A percentile compares a stretch with the other conserved stretches of the same genome.
phyloP scores from a whole-genome alignment of 257 asterid genomes.

The Nicotiana tomentosiformis region DNA sequence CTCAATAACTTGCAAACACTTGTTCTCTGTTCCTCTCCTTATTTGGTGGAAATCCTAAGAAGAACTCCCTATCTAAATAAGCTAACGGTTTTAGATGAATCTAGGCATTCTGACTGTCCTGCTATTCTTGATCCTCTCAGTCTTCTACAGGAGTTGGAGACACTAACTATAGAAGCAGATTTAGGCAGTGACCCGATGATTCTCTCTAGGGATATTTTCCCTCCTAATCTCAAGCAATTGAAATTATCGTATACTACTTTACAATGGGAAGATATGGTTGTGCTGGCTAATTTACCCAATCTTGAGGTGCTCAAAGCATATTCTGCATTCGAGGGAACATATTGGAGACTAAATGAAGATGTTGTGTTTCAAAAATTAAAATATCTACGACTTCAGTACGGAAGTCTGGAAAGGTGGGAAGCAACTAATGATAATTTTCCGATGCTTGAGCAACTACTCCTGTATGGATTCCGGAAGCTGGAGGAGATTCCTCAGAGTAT shows the following conservation, averaged over 20 bases:
- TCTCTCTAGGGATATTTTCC: background rate
- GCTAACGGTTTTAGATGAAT: background rate
- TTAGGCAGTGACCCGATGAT: background rate
- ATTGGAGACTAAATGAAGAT: background rate
- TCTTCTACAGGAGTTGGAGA: background rate
- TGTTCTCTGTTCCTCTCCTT: background rate
- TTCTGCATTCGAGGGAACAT: background rate
- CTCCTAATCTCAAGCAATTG: background rate
- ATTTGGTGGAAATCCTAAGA: background rate
- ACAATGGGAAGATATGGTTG: background rate
- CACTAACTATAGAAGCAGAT: background rate
- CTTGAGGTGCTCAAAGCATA: background rate
- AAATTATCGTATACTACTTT: background rate
- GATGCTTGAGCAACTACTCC: background rate
- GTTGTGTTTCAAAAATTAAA: background rate
- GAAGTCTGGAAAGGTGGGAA: background rate
- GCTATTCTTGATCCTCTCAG: background rate
- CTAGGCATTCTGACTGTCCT: background rate
- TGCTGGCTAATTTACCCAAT: constrained; percentile 4
- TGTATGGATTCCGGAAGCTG: background rate
- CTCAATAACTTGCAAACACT: background rate
- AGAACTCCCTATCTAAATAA: background rate
- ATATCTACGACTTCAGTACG: background rate
- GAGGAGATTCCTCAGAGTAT: background rate
- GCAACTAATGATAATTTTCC: background rate